A percentile compares a stretch with the other conserved stretches of the same genome.
These are phyloP conservation scores for Termitomyces sp. DNA, from an alignment of 768 basidiomycete genomes.

Conservation along the genomic window DNA sequence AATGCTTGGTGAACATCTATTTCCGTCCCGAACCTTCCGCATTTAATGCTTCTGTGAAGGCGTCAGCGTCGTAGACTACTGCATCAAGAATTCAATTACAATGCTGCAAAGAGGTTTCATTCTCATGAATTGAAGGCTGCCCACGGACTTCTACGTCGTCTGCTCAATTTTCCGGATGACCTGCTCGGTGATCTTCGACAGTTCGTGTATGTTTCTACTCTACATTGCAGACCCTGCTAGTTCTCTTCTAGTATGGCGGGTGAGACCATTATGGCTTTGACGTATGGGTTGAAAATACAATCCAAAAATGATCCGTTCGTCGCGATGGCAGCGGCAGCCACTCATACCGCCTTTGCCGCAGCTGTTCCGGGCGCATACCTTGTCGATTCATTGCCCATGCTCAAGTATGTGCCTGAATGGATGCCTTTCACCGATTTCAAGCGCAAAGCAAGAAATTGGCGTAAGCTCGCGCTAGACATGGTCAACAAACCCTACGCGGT, in stretches of 20 bases:
- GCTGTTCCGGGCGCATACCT: constrained; percentile 27
- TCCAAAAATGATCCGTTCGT: constrained; percentile 32
- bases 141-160: constrained; percentile 17
- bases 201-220: neutral
- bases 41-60: constrained; percentile 7
- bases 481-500: constrained; percentile 21
- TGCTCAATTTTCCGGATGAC: constrained; percentile 17
- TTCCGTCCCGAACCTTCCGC: neutral
- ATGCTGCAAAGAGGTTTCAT: constrained; percentile 14
- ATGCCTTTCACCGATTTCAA: constrained; percentile 34
- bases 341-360: constrained; percentile 17
- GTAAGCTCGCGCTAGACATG: constrained; percentile 14
- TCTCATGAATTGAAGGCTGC: constrained; percentile 19
- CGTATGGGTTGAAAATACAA: constrained; percentile 29
- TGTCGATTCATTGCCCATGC: constrained; percentile 25
- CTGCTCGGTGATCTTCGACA: constrained; percentile 11
- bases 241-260: constrained; percentile 13
- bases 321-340: constrained; percentile 23
- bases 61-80: constrained; percentile 20
- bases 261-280: constrained; percentile 26
- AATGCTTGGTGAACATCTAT: constrained; percentile 1
- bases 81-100: constrained; percentile 20
- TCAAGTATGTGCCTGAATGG: constrained; percentile 33
- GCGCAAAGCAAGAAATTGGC: constrained; percentile 25
- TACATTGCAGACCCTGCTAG: neutral